Base-by-base conservation (phyloP, 306 rosid species). In the Biancaea sappan region DNA sequence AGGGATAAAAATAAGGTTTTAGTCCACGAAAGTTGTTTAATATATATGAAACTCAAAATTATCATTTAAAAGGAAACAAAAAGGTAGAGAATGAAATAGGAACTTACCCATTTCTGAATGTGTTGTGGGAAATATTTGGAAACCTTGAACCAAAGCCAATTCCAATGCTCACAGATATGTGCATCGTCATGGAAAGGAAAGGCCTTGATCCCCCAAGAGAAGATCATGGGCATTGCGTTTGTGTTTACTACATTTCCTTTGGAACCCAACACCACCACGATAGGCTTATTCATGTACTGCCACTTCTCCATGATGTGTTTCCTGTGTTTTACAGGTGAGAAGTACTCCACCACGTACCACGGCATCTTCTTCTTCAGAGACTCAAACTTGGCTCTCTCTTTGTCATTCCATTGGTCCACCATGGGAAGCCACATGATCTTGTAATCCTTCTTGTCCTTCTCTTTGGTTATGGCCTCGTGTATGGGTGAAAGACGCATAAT, bases 401-500 rank as follows among this genome's bases (percentile, higher is more conserved):
- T 79, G 8, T 79, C 74, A 0, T 31, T 56, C 81, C 86, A 76
- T 4, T 71, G 13, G 38, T 69, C 83, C 15, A 79, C 82, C 6
- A 69, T 37, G 0, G 84, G 86, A 19, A 82, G 26, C 89, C 89
- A 85, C 12, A 85, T 60, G 24, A 85, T 79, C 40, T 48, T 69
- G 24, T 76, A 69, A 1, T 44, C 8, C 1, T 41, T 12, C 0
- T 73, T 56, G 8, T 56, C 63, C 1, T 3, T 26, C 10, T 34
- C 37, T 34, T 34, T 34, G 37, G 54, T 82, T 31, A 80, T 69
- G 22, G 3, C 29, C 7, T 79, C 73, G 4, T 79, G 32, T 25
- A 82, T 19, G 0, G 77, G 43, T 9, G 52, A 66, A 3, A 82
- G 59, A 35, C 61, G 18, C 0, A 11, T 16, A 7, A 77, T 65